These are phyloP conservation scores for Butyriboletus loyo DNA, from an alignment of 768 basidiomycete genomes.

Conservation along the genomic window DNA sequence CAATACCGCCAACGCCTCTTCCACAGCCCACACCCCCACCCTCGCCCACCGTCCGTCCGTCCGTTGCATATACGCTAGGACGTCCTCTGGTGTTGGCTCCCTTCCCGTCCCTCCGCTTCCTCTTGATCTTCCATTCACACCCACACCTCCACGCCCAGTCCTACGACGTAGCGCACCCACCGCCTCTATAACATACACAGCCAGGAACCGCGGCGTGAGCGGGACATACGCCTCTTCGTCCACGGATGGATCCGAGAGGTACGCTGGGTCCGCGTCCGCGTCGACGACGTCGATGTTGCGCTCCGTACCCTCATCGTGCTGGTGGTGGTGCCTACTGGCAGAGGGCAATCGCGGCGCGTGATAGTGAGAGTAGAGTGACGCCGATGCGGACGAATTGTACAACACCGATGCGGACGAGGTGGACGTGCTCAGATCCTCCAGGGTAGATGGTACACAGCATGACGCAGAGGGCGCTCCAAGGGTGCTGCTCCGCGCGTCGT, in stretches of 20 bases:
- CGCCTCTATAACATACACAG: conserved; percentile 43
- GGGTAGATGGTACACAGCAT: conserved; percentile 18
- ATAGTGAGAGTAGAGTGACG: conserved; percentile 25
- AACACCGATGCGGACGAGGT: conserved; percentile 26
- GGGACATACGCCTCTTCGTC: conserved; percentile 64
- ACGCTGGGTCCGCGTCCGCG: conserved; percentile 38
- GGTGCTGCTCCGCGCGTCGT: conserved; percentile 17
- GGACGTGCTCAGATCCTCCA: background rate
- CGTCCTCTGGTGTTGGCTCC: conserved; percentile 40
- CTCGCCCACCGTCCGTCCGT: conserved; percentile 64
- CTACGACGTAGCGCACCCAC: conserved; percentile 36
- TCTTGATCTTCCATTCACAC: conserved; percentile 9
- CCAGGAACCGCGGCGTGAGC: conserved; percentile 52
- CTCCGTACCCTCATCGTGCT: background rate
- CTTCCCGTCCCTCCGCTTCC: background rate
- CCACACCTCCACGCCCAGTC: conserved; percentile 1
- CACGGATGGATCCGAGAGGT: conserved; percentile 57
- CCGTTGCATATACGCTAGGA: conserved; percentile 44
- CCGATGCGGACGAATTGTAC: conserved; percentile 20
- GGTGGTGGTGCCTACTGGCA: background rate
- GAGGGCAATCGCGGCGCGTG: conserved; percentile 15
- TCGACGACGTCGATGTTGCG: conserved; percentile 24
- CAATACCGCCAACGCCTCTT: conserved; percentile 51
- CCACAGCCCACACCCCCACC: conserved; percentile 61
- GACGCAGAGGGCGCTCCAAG: conserved; percentile 26